Conservation (phyloP, 768 basidiomycete species). For the Pulveroboletus ravenelii region DNA sequence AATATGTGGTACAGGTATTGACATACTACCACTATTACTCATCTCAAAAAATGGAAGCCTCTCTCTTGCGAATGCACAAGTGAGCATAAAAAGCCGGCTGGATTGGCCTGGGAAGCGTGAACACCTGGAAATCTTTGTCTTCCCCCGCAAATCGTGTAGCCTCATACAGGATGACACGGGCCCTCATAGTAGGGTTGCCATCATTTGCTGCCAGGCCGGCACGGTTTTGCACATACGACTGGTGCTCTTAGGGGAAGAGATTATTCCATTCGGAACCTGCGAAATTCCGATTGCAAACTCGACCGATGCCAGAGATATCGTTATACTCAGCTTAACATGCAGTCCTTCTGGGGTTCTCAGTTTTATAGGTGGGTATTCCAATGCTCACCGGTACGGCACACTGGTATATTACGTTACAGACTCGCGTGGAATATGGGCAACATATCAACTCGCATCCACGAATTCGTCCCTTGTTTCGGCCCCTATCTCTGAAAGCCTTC, state of each 20-base stretch:
- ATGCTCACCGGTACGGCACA: not conserved
- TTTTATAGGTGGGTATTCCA: constrained; percentile 42
- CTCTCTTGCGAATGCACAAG: constrained; percentile 27
- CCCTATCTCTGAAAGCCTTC: constrained; percentile 19
- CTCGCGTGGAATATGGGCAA: constrained; percentile 41
- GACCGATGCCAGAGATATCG: not conserved
- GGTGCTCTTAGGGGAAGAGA: constrained; percentile 16
- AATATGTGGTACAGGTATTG: constrained; percentile 31
- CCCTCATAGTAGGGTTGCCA: constrained; percentile 4
- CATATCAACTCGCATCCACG: constrained; percentile 30
- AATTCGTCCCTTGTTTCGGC: constrained; percentile 24
- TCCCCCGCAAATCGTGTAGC: constrained; percentile 24
- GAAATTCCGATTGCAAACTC: constrained; percentile 19
- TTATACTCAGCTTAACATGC: constrained; percentile 19
- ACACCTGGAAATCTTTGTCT: constrained; percentile 29
- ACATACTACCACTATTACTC: constrained; percentile 28
- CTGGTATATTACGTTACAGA: constrained; percentile 28
- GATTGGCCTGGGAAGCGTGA: constrained; percentile 25
- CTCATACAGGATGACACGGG: constrained; percentile 22
- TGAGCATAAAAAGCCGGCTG: constrained; percentile 23
- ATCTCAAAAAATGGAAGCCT: constrained; percentile 33
- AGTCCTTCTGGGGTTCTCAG: constrained; percentile 47
- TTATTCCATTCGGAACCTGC: constrained; percentile 14
- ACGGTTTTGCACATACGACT: constrained; percentile 21
- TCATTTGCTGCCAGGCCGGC: constrained; percentile 23